These are phyloP conservation scores for Podospora bellae-mahoneyi DNA, from an alignment of 495 filamentous ascomycete genomes.

Conservation along the genomic window DNA sequence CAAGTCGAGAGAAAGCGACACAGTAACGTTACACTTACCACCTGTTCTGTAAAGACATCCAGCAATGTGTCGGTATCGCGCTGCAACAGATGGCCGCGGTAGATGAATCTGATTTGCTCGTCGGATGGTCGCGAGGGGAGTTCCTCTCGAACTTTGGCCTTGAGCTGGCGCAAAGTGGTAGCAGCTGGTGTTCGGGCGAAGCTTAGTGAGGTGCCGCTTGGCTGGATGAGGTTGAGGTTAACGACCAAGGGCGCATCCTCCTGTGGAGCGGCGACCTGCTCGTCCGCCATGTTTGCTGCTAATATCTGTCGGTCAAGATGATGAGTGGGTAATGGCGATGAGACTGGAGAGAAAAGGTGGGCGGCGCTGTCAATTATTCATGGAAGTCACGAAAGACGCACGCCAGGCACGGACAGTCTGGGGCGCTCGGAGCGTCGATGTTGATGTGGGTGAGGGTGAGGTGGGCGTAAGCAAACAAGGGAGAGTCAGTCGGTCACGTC, in stretches of 20 bases:
- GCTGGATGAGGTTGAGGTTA: constrained; percentile 58
- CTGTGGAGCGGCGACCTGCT: background rate
- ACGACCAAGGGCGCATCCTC: constrained; percentile 34
- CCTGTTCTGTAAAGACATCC: constrained; percentile 46
- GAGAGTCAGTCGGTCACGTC: background rate
- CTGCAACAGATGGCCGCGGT: constrained; percentile 57
- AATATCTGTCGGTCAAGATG: background rate
- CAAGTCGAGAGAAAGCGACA: background rate
- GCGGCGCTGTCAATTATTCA: background rate
- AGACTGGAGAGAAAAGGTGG: background rate
- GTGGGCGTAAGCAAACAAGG: background rate
- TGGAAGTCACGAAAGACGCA: background rate
- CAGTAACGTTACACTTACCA: constrained; percentile 9
- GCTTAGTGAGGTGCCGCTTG: constrained; percentile 53
- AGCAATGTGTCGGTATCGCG: constrained; percentile 53
- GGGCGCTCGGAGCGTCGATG: background rate
- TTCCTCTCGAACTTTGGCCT: constrained; percentile 53
- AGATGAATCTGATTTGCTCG: constrained; percentile 62
- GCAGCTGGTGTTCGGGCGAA: constrained; percentile 52
- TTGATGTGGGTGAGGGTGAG: background rate
- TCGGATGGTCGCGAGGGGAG: constrained; percentile 53
- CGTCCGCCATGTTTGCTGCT: background rate
- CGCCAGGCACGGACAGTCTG: background rate
- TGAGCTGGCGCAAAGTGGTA: constrained; percentile 59
- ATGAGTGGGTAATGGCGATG: background rate